These are phyloP conservation scores for Diaporthe citriasiana DNA, from an alignment of 2,329 filamentous ascomycete genomes.

Conservation along the genomic window DNA sequence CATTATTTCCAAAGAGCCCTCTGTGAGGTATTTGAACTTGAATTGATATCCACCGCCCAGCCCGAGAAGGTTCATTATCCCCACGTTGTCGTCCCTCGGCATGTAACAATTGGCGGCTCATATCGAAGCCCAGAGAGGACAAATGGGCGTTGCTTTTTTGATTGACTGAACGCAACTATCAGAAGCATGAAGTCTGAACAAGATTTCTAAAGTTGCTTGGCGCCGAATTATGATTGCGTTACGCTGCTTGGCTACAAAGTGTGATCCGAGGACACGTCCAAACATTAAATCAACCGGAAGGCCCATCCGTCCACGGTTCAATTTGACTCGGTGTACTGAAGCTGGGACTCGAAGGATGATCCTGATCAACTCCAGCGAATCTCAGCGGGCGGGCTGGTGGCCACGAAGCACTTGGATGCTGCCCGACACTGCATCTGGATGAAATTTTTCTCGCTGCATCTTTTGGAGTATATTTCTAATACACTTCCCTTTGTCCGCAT, in stretches of 20 bases:
- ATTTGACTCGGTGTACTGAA: background rate
- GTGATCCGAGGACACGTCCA: background rate
- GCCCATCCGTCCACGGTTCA: too few relatives aligned
- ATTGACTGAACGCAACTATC: background rate
- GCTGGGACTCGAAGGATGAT: background rate
- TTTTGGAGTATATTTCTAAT: background rate
- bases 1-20: background rate
- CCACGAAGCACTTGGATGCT: background rate
- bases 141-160: background rate
- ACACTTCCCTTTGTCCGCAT: background rate
- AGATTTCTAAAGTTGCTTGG: background rate
- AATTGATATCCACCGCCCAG: background rate
- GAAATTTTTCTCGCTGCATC: background rate
- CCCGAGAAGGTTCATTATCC: conserved; percentile 1
- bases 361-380: background rate
- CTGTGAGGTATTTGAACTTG: background rate
- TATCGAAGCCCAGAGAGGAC: background rate
- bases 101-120: background rate
- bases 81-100: background rate
- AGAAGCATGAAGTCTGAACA: background rate
- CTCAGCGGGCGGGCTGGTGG: background rate
- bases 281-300: background rate
- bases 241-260: background rate
- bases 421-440: background rate
- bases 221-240: background rate